Evolutionary conservation across 106 monocot genomes (phyloP), one percentile per base, ranked within the genome.

Genomic region (Ottelia alismoides): DNA sequence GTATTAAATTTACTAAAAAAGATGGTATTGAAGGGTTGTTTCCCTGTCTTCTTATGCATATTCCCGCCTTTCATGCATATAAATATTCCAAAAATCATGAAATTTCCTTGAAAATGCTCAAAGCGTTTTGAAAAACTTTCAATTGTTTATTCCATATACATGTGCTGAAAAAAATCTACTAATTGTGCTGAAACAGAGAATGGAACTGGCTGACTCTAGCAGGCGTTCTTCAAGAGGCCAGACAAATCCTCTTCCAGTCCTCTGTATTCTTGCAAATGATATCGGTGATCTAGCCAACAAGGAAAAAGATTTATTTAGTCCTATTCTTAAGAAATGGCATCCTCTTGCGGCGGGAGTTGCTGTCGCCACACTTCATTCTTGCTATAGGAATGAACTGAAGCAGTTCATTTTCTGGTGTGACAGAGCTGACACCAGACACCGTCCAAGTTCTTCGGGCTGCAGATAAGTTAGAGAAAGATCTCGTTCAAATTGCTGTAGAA

Each of bases 381-480:
- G 53, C 53, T 53, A 53, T 25, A 25, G 53, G 12, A 53, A 27
- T 11, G 53, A 53, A 18, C 25, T 53, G 53, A 53, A 53, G 53
- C 53, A 53, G 26, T 53, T 53, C 18, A 25, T 53, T 53, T 53
- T 25, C n/a, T 11, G 53, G 53, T 53, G 53, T 53, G 12, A 53
- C 22, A 27, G 53, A 53, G 26, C 26, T 53, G 12, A 25, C 53
- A 53, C 53, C 53, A 4, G 53, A 53, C 26, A 19, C 53, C 11
- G 26, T 53, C 11, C 53, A 43, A 43, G 40, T 43, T 43, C 16
- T 43, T 6, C 10, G 6, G 16, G 6, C 40, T 16, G 40, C 40
- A 53, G 53, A 53, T 21, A 53, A 53, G 53, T 53, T 53, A 18
- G 53, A 53, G 53, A 53, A 53, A 21, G 25, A 53, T 25, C 53